A percentile compares a stretch with the other conserved stretches of the same genome.
Conservation (phyloP, 2,329 filamentous ascomycete species). For the Phyllosticta citriasiana region DNA sequence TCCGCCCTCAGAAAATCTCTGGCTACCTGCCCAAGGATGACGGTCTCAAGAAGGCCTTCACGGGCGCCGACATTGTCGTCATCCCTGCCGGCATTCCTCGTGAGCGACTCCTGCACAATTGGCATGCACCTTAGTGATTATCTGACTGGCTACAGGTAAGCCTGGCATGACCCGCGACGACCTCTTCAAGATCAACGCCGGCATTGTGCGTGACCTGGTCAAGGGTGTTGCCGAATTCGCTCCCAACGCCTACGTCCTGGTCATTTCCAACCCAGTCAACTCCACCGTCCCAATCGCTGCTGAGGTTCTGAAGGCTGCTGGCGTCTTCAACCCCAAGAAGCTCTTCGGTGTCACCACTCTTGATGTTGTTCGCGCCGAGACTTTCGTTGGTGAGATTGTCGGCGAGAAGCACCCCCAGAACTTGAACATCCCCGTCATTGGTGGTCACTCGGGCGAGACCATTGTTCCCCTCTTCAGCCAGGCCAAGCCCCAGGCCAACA, state of each 20-base stretch:
- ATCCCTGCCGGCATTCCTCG: constrained; percentile 97
- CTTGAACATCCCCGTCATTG: constrained; percentile 81
- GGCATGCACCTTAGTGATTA: not conserved
- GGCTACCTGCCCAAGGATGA: constrained; percentile 80
- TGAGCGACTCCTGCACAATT: constrained; percentile 37
- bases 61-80: constrained; percentile 88
- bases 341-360: constrained; percentile 98
- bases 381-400: constrained; percentile 78
- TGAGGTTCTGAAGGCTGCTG: constrained; percentile 88
- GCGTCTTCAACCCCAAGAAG: constrained; percentile 88
- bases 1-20: constrained; percentile 56
- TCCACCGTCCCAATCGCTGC: constrained; percentile 95
- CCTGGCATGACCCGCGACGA: constrained; percentile 99
- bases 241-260: constrained; percentile 87
- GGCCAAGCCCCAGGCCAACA: constrained; percentile 65
- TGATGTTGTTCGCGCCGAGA: constrained; percentile 96
- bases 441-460: constrained; percentile 95
- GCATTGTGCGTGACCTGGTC: constrained; percentile 90
- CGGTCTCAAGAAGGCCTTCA: constrained; percentile 79
- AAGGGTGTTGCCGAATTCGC: constrained; percentile 78
- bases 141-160: constrained; percentile 57
- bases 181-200: constrained; percentile 99
- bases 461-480: constrained; percentile 97
- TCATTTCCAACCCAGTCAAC: constrained; percentile 99
- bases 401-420: constrained; percentile 76